phyloP scores from a whole-genome alignment of 1,284 basidiomycete species.

The Mycena sp. region DNA sequence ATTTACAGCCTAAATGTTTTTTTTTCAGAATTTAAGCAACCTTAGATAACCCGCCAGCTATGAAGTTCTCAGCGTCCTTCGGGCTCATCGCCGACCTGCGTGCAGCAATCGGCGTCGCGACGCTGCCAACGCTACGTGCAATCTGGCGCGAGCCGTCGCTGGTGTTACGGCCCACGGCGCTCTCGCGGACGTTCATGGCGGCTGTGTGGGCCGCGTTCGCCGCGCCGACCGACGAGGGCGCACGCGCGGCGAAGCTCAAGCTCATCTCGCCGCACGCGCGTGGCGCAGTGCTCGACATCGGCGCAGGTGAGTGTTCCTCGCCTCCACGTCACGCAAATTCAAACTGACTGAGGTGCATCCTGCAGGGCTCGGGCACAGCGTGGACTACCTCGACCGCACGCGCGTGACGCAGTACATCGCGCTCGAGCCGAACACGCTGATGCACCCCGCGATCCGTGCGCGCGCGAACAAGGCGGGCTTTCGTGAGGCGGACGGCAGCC shows the following conservation, averaged over 20 bases:
- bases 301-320: conserved; percentile 60
- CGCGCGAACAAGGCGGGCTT: conserved; percentile 61
- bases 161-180: conserved; percentile 52
- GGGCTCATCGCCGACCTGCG: conserved; percentile 53
- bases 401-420: conserved; percentile 72
- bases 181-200: conserved; percentile 68
- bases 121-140: conserved; percentile 59
- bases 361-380: conserved; percentile 68
- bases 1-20: not conserved
- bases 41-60: no score
- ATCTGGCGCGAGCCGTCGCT: conserved; percentile 54
- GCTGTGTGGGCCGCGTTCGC: conserved; percentile 64
- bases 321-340: not conserved
- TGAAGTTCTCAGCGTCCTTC: conserved; percentile 56
- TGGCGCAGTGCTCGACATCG: conserved; percentile 74
- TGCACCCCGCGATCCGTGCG: conserved; percentile 65
- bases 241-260: conserved; percentile 51
- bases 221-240: conserved; percentile 56
- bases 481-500: conserved; percentile 55
- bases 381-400: conserved; percentile 63
- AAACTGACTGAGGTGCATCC: not conserved
- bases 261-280: conserved; percentile 64
- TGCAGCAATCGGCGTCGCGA: conserved; percentile 48
- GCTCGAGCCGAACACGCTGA: conserved; percentile 70
- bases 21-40: not conserved